Evolutionary conservation across 169 alveolate genomes (phyloP).

Genomic region (Plasmodium vinckei): DNA sequence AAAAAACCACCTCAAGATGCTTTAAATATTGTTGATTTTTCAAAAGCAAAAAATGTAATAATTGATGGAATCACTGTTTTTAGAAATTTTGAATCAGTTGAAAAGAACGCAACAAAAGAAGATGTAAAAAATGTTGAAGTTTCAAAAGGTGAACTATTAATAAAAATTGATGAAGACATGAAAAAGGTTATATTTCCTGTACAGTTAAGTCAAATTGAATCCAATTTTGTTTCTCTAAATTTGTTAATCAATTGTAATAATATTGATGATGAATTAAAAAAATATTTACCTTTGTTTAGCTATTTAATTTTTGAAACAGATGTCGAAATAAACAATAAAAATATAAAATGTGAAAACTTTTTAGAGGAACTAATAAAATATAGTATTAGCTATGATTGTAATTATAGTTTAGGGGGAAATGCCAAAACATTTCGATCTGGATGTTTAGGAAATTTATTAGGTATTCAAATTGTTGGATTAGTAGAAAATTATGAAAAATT

Average conservation of each 20-base stretch:
- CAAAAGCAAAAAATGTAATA: constrained; percentile 48
- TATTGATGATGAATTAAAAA: constrained; percentile 40
- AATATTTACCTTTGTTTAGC: constrained; percentile 78
- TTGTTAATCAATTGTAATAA: constrained; percentile 76
- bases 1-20: constrained; percentile 75
- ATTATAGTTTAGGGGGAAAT: constrained; percentile 75
- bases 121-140: constrained; percentile 3
- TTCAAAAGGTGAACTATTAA: not conserved
- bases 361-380: constrained; percentile 72
- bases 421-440: constrained; percentile 76
- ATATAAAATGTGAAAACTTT: constrained; percentile 75
- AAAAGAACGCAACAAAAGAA: not conserved
- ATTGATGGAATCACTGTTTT: constrained; percentile 74
- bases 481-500: constrained; percentile 71
- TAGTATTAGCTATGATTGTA: constrained; percentile 79
- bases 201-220: constrained; percentile 80
- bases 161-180: constrained; percentile 15
- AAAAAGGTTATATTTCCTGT: constrained; percentile 67
- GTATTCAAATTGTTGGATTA: constrained; percentile 76
- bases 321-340: constrained; percentile 30
- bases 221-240: constrained; percentile 81
- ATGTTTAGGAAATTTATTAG: constrained; percentile 59
- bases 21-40: constrained; percentile 50
- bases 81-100: constrained; percentile 55
- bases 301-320: constrained; percentile 80